phyloP scores from a whole-genome alignment of 2,329 filamentous ascomycete genomes.

The Ustilaginoidea virens region DNA sequence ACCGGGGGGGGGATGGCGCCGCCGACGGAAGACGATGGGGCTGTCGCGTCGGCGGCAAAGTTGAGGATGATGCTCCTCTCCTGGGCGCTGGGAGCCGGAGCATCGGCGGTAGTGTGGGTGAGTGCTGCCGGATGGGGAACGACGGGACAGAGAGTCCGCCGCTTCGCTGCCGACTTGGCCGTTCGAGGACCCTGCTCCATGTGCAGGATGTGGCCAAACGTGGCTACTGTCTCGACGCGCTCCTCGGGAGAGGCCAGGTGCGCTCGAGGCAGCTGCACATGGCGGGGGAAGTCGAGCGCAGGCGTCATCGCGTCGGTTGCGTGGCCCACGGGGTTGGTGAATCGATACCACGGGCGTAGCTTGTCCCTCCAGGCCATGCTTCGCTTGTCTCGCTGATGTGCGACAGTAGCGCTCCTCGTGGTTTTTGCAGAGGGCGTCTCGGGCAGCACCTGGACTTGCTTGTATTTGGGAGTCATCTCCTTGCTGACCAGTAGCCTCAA shows the following conservation, averaged over 20 bases:
- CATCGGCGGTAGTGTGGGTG: conserved; percentile 18
- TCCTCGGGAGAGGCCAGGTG: neutral
- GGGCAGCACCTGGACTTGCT: conserved; percentile 10
- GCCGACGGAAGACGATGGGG: neutral
- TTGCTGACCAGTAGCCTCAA: conserved; percentile 26
- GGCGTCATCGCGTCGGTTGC: neutral
- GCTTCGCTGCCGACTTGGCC: conserved; percentile 4
- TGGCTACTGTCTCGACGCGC: conserved; percentile 16
- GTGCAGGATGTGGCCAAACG: conserved; percentile 37
- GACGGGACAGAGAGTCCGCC: conserved; percentile 27
- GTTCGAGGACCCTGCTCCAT: conserved; percentile 6
- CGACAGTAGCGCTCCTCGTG: conserved; percentile 7
- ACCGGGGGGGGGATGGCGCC: conserved; percentile 9
- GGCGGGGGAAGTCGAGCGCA: neutral
- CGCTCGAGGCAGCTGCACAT: neutral
- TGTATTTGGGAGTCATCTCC: conserved; percentile 1
- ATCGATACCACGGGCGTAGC: conserved; percentile 16
- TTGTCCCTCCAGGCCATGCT: conserved; percentile 21
- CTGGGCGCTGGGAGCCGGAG: conserved; percentile 11
- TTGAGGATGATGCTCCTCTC: conserved; percentile 26
- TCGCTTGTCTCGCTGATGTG: conserved; percentile 14
- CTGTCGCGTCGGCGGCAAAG: conserved; percentile 22
- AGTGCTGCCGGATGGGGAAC: conserved; percentile 32
- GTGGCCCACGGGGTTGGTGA: conserved; percentile 9
- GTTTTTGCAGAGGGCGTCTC: conserved; percentile 1